Evolutionary conservation across 371 early-diverging fungal genomes (phyloP).

Genomic region (Mucor sp.): DNA sequence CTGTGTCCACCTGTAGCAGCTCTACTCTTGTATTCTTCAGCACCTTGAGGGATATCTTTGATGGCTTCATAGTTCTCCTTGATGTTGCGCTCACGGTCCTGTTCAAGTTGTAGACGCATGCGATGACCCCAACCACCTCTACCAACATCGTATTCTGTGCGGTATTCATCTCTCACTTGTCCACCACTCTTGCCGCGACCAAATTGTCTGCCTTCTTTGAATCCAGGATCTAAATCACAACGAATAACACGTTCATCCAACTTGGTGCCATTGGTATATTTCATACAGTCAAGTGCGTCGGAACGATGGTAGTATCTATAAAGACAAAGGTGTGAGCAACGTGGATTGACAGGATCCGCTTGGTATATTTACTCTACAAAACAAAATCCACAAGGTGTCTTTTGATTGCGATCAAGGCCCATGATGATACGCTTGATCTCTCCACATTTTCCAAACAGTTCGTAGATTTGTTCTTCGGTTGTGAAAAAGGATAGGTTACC

Average conservation of each 20-base stretch:
- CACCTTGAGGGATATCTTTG: slow-evolving; percentile 64
- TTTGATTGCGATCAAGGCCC: slow-evolving; percentile 93
- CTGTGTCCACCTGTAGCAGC: slow-evolving; percentile 31
- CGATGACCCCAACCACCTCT: slow-evolving; percentile 97
- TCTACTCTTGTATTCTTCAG: slow-evolving; percentile 57
- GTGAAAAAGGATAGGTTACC: slow-evolving; percentile 98
- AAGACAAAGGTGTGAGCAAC: not conserved
- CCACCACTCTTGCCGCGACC: slow-evolving; percentile 97
- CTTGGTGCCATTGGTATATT: slow-evolving; percentile 93
- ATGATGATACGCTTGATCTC: slow-evolving; percentile 98
- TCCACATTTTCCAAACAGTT: slow-evolving; percentile 94
- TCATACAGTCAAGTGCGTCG: slow-evolving; percentile 91
- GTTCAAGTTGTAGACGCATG: slow-evolving; percentile 63
- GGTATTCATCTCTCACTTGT: slow-evolving; percentile 95
- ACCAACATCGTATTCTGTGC: slow-evolving; percentile 93
- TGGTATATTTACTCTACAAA: slow-evolving; percentile 89
- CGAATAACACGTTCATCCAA: slow-evolving; percentile 95
- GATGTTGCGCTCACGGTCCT: slow-evolving; percentile 61
- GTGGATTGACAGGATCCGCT: not conserved
- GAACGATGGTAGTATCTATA: slow-evolving; percentile 84
- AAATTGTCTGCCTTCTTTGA: slow-evolving; percentile 94
- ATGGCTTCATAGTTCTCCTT: slow-evolving; percentile 70
- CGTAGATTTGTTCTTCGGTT: slow-evolving; percentile 98
- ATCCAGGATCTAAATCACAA: slow-evolving; percentile 98
- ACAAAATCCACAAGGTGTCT: slow-evolving; percentile 99